phyloP scores from a whole-genome alignment of 805 yeast species.

The Yarrowia sp. region DNA sequence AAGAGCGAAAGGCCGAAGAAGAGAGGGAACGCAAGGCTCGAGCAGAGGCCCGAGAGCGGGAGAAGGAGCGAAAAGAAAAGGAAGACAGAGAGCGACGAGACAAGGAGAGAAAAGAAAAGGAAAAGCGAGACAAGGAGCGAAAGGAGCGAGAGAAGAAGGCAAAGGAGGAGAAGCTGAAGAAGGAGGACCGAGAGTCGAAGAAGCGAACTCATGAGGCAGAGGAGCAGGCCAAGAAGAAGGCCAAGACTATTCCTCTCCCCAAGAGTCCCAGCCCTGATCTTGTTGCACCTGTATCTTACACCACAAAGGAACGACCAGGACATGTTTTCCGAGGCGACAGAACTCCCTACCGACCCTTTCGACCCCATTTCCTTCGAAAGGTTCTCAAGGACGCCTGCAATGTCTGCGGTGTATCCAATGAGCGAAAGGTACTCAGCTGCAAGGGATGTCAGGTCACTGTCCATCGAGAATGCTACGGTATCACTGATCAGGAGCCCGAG shows the following conservation, averaged over 20 bases:
- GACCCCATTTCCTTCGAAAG: neutral
- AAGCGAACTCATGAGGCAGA: constrained; percentile 11
- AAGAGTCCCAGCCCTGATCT: too few species aligned
- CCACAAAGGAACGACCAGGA: neutral
- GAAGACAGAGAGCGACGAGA: constrained; percentile 28
- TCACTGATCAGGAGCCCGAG: constrained; percentile 43
- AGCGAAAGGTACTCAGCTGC: constrained; percentile 5
- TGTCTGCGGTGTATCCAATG: constrained; percentile 31
- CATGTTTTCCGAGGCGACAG: constrained; percentile 20
- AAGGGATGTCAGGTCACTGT: constrained; percentile 67
- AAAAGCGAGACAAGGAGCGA: constrained; percentile 29
- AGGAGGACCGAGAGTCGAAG: constrained; percentile 26
- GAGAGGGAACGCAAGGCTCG: constrained; percentile 41
- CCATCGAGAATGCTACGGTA: constrained; percentile 76
- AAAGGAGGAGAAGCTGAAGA: constrained; percentile 26
- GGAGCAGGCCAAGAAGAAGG: constrained; percentile 11
- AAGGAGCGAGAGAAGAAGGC: constrained; percentile 26
- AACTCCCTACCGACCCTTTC: neutral
- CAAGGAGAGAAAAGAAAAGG: constrained; percentile 30
- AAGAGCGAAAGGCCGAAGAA: constrained; percentile 39
- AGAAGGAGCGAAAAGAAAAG: constrained; percentile 41
- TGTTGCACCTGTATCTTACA: neutral
- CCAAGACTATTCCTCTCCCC: neutral
- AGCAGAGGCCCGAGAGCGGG: constrained; percentile 38
- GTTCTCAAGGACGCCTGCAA: constrained; percentile 1